phyloP scores from a whole-genome alignment of 2,329 filamentous ascomycete species.

The Venturiaceae sp. region DNA sequence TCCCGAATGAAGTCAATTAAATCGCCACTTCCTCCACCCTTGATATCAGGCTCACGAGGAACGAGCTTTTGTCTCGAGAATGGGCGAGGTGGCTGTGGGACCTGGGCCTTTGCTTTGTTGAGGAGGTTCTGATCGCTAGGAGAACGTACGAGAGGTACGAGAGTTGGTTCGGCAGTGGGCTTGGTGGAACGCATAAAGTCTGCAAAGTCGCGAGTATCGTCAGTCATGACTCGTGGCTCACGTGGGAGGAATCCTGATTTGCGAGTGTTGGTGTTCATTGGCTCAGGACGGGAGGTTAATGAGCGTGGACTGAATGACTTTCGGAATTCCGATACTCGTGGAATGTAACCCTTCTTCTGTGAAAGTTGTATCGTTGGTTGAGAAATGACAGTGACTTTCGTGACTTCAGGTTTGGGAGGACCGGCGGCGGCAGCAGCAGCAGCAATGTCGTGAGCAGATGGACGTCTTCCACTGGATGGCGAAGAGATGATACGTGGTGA shows the following conservation, averaged over 20 bases:
- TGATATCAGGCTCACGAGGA: slow-evolving; percentile 58
- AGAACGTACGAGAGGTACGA: slow-evolving; percentile 4
- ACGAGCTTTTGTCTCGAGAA: slow-evolving; percentile 24
- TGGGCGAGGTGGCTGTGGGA: not conserved
- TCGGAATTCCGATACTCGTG: slow-evolving; percentile 4
- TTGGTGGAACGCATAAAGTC: slow-evolving; percentile 85
- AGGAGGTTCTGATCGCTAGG: not conserved
- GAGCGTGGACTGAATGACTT: not conserved
- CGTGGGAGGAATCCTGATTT: slow-evolving; percentile 41
- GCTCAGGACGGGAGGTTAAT: slow-evolving; percentile 11
- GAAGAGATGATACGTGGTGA: slow-evolving; percentile 2
- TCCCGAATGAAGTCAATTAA: slow-evolving; percentile 92
- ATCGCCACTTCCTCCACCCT: slow-evolving; percentile 64
- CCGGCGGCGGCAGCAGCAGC: not conserved
- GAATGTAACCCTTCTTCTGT: not conserved
- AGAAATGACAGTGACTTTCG: not conserved
- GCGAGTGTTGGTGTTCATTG: slow-evolving; percentile 13
- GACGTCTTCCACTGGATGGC: not conserved
- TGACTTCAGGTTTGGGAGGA: not conserved
- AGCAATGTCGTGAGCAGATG: slow-evolving; percentile 3
- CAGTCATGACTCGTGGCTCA: slow-evolving; percentile 60
- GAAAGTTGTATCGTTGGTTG: not conserved
- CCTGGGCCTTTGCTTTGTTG: not conserved
- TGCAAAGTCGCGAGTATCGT: slow-evolving; percentile 73
- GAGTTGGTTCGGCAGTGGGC: slow-evolving; percentile 25